Base-by-base conservation (phyloP, 305 asterid species). In the Petunia hybrid region DNA sequence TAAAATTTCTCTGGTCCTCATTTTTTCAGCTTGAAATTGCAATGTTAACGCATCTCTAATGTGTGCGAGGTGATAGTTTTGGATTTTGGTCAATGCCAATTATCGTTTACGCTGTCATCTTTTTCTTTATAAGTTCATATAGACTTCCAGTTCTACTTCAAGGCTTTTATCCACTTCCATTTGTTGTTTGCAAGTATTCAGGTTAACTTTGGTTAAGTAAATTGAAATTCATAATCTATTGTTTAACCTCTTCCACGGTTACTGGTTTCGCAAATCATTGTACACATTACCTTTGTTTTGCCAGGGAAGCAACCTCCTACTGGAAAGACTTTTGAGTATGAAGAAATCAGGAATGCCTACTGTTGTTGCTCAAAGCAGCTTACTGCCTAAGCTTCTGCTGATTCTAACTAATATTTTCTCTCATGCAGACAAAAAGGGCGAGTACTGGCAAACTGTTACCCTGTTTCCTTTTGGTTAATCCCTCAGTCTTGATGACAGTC, bases 331-430 rank as follows among this genome's bases (percentile, higher is more conserved):
- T 69, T 69, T 45, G 59, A 69, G 43, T 45, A 45, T 69, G 76
- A 22, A 69, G 59, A 69, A 48, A 73, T 73, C 4, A 0, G 31
- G 31, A 22, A 22, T 22, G 78, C 36, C 59, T 73, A 73, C 12
- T 45, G 77, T 48, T 70, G 60, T 35, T 60, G 22, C 60, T 70
- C 77, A 70, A 46, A 70, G 77, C 60, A 45, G 43, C 60, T 70
- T 45, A 2, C 77, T 31, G 42, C 60, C 31, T 31, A 46, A 46
- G 3, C 60, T 31, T 70, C 22, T 46, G 77, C 60, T 10, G 60
- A 31, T 46, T 46, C 77, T 70, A 31, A 45, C 22, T 46, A 46
- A 2, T 69, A 43, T 31, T 69, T 46, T 22, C 9, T 70, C 60
- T 70, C 42, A 5, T 70, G 77, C 77, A 70, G 77, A 70, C 10